phyloP scores from a whole-genome alignment of 148 eudicot species.

The Silene latifolia region DNA sequence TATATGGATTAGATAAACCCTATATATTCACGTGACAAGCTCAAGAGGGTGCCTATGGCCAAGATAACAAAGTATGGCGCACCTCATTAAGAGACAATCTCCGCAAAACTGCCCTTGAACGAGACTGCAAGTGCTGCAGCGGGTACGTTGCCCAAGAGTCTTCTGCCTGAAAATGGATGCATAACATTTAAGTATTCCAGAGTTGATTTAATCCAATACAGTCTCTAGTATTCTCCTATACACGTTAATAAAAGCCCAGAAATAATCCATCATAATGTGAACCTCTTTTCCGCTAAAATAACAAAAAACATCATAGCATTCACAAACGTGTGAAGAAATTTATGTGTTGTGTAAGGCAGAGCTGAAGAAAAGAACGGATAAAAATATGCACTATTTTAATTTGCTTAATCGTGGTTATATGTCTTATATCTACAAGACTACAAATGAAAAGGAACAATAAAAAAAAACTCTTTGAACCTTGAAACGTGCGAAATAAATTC shows the following conservation, averaged over 20 bases:
- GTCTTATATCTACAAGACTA: background rate
- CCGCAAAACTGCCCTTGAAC: conserved; percentile 98
- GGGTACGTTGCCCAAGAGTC: conserved; percentile 87
- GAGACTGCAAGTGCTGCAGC: conserved; percentile 63
- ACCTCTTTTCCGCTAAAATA: background rate
- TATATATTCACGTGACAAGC: background rate
- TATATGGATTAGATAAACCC: no score
- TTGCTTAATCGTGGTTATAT: background rate
- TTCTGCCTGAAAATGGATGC: conserved; percentile 68
- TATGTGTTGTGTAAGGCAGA: background rate
- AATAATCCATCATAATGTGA: background rate
- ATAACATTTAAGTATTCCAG: background rate
- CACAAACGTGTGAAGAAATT: no score
- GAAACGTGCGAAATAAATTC: background rate
- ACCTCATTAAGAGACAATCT: conserved; percentile 92
- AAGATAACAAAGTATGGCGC: conserved; percentile 2
- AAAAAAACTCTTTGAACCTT: background rate
- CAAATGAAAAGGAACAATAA: background rate
- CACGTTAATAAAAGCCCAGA: background rate
- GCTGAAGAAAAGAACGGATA: background rate
- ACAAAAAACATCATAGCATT: background rate
- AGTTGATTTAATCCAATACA: background rate
- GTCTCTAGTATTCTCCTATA: background rate
- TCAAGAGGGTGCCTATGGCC: background rate
- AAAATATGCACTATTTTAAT: background rate